A percentile compares a stretch with the other conserved stretches of the same genome.
Conservation (phyloP, 2,329 filamentous ascomycete genomes). For the Nothophoma quercina region DNA sequence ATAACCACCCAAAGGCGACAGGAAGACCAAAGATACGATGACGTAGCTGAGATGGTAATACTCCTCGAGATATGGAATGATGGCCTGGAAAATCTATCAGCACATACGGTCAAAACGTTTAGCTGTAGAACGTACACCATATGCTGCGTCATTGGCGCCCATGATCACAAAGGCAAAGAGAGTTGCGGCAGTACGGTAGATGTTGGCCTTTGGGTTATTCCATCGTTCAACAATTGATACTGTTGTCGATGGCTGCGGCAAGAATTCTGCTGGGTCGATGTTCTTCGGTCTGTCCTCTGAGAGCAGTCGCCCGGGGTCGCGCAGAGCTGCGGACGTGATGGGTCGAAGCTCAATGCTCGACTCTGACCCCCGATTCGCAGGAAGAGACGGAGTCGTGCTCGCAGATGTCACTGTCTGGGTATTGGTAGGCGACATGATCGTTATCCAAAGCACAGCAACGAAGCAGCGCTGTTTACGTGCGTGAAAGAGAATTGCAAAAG, state of each 20-base stretch:
- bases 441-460: not conserved
- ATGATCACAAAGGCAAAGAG: slow-evolving; percentile 68
- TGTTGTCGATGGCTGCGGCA: slow-evolving; percentile 54
- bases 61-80: slow-evolving; percentile 57
- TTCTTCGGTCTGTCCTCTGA: slow-evolving; percentile 12
- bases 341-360: slow-evolving; percentile 17
- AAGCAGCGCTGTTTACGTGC: not conserved
- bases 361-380: slow-evolving; percentile 1
- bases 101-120: not conserved
- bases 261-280: slow-evolving; percentile 40
- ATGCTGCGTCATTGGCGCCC: slow-evolving; percentile 71
- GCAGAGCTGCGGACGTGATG: slow-evolving; percentile 1
- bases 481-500: not conserved
- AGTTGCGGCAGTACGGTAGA: slow-evolving; percentile 63
- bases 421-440: slow-evolving; percentile 18
- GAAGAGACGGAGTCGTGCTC: not conserved
- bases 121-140: slow-evolving; percentile 59
- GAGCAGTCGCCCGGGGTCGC: slow-evolving; percentile 4
- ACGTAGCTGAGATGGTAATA: slow-evolving; percentile 68
- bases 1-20: slow-evolving; percentile 71
- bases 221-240: slow-evolving; percentile 60
- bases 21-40: slow-evolving; percentile 69
- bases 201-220: slow-evolving; percentile 66
- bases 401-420: slow-evolving; percentile 13
- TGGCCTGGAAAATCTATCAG: slow-evolving; percentile 5